Evolutionary conservation across 495 filamentous ascomycete species (phyloP).

Genomic region (Aspergillus homomorphus): DNA sequence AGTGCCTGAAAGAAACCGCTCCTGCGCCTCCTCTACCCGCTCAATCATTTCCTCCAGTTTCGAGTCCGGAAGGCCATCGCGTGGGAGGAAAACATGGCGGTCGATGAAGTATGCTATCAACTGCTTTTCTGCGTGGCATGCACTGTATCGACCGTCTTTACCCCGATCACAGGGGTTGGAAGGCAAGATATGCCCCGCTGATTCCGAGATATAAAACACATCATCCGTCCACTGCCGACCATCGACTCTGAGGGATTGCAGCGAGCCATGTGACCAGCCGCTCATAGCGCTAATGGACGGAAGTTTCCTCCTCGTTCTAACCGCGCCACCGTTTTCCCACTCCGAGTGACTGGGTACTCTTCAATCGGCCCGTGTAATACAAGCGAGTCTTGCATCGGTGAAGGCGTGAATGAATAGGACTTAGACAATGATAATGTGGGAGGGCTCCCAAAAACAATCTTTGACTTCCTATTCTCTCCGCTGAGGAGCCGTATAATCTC

Average conservation of each 20-base stretch:
- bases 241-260: conserved; percentile 8
- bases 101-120: conserved; percentile 19
- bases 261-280: conserved; percentile 8
- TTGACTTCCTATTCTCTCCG: conserved; percentile 11
- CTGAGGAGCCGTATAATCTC: conserved; percentile 15
- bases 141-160: conserved; percentile 10
- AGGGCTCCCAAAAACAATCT: conserved; percentile 10
- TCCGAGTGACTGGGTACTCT: conserved; percentile 8
- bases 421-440: not conserved
- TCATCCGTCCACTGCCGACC: conserved; percentile 13
- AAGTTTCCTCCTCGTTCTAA: conserved; percentile 13
- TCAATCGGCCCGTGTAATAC: conserved; percentile 9
- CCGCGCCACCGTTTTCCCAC: conserved; percentile 10
- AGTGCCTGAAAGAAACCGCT: not conserved
- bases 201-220: conserved; percentile 11
- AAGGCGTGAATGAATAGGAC: conserved; percentile 10
- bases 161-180: conserved; percentile 8
- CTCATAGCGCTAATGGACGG: conserved; percentile 10
- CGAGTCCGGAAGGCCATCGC: conserved; percentile 5
- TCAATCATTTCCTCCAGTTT: conserved; percentile 3
- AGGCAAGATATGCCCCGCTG: conserved; percentile 10
- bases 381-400: conserved; percentile 8
- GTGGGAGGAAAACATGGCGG: conserved; percentile 18
- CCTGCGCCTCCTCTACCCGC: not conserved
- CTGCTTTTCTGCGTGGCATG: conserved; percentile 21